Base-by-base conservation (phyloP, 352 stramenopile genomes). In the Pythium sp. region DNA sequence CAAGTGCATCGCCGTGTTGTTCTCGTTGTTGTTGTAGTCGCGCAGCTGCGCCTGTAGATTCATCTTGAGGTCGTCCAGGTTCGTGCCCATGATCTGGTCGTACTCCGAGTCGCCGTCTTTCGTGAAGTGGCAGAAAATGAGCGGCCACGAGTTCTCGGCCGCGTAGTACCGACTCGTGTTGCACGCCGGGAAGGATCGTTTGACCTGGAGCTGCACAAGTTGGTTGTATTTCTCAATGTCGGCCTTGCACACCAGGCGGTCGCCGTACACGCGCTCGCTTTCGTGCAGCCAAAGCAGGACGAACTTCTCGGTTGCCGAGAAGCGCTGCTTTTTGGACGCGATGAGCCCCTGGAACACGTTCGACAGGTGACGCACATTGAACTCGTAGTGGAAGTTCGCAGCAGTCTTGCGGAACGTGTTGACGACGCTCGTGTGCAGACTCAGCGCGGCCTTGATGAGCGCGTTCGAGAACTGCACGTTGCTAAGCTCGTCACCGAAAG, bases 331-430 rank as follows among this genome's bases (percentile, higher is more conserved):
- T 62, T 97, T 94, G 2, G 91, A 96, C 0, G 96, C 90, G 36
- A 99, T 95, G 24, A 99, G 77, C 5, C 96, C 96, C 73, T 99
- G 96, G 73, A 99, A 99, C 0, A 99, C 92, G 65, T 98, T 98
- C 41, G 84, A 96, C 32, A 99, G 81, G 72, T 99, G 92, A 5
- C 96, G 91, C 51, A 99, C 97, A 61, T 98, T 98, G 74, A 99
- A 99, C 78, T 99, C 94, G 77, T 99, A 99, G 80, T 99, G 96
- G 70, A 99, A 99, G 69, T 99, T 99, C 6, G 87, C 86, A 4
- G 96, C 95, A 0, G 94, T 98, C 72, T 98, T 98, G n/a, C 91
- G 82, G 76, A 99, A 96, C 14, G 90, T 98, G 47, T 90, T 81
- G 20, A 93, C 84, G 28, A 98, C 91, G 32, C 87, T 91, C 49